These are phyloP conservation scores for Hygrophorus russula DNA, from an alignment of 768 basidiomycete species.

Conservation along the genomic window DNA sequence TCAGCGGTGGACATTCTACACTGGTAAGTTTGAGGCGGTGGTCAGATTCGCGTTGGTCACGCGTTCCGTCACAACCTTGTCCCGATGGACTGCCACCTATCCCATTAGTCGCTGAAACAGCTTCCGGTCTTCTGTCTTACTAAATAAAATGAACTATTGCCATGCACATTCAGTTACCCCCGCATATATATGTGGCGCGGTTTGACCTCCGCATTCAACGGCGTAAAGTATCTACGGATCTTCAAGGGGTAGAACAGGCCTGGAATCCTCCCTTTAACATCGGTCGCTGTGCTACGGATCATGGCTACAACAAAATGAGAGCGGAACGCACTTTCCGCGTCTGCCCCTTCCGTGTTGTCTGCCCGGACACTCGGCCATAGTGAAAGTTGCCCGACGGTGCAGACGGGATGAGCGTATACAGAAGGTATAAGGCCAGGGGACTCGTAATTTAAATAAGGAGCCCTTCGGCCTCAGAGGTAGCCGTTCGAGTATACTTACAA, in stretches of 20 bases:
- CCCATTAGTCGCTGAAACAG: slow-evolving; percentile 29
- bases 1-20: background rate
- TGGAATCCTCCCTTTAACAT: slow-evolving; percentile 27
- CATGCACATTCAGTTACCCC: slow-evolving; percentile 30
- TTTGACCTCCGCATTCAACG: slow-evolving; percentile 57
- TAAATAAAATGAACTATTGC: slow-evolving; percentile 36
- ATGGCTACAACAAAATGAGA: slow-evolving; percentile 1
- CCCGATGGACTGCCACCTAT: slow-evolving; percentile 40
- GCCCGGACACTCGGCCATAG: slow-evolving; percentile 34
- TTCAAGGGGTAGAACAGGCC: slow-evolving; percentile 47
- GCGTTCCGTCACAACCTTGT: slow-evolving; percentile 29
- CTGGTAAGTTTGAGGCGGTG: background rate
- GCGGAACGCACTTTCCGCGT: slow-evolving; percentile 32
- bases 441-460: slow-evolving; percentile 45
- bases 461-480: slow-evolving; percentile 52
- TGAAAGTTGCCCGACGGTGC: slow-evolving; percentile 40
- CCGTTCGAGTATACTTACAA: no score
- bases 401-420: slow-evolving; percentile 34
- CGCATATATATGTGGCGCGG: slow-evolving; percentile 37
- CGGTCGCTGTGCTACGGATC: background rate
- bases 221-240: slow-evolving; percentile 50
- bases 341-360: slow-evolving; percentile 29
- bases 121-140: slow-evolving; percentile 33
- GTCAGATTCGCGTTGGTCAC: background rate
- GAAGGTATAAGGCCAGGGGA: slow-evolving; percentile 53